Evolutionary conservation across 2,329 filamentous ascomycete genomes (phyloP).

Genomic region (Aspergillus japonicus): DNA sequence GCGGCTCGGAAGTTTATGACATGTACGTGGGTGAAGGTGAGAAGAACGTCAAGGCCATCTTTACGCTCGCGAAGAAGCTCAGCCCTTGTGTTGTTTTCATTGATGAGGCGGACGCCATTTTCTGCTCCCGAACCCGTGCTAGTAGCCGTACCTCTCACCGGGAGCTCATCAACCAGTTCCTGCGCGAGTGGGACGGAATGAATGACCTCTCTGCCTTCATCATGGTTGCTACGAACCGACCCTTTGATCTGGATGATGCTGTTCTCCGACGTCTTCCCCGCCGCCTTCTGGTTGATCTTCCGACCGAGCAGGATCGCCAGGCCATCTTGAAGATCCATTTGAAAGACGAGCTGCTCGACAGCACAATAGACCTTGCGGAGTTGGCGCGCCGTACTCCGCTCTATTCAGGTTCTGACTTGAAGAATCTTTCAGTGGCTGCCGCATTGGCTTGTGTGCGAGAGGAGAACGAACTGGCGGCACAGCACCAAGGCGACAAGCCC

Average conservation of each 20-base stretch:
- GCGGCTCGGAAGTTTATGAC: conserved; percentile 87
- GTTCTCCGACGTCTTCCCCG: conserved; percentile 52
- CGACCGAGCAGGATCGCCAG: conserved; percentile 45
- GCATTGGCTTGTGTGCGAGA: conserved; percentile 50
- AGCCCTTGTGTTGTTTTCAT: conserved; percentile 93
- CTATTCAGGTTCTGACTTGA: conserved; percentile 55
- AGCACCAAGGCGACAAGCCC: conserved; percentile 37
- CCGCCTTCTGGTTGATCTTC: conserved; percentile 51
- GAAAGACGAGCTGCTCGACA: conserved; percentile 46
- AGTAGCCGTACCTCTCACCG: conserved; percentile 70
- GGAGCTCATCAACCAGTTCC: conserved; percentile 93
- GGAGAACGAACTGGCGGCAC: conserved; percentile 43
- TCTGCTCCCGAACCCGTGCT: conserved; percentile 68
- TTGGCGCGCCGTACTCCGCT: conserved; percentile 48
- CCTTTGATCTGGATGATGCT: conserved; percentile 80
- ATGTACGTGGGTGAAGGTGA: conserved; percentile 96
- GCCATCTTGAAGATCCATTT: conserved; percentile 52
- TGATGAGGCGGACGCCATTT: conserved; percentile 91
- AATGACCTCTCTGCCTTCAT: conserved; percentile 82
- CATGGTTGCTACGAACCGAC: conserved; percentile 95
- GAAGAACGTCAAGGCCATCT: conserved; percentile 92
- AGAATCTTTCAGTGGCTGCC: conserved; percentile 52
- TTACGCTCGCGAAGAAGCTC: conserved; percentile 85
- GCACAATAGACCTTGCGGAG: conserved; percentile 42
- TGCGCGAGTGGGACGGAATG: conserved; percentile 96